Evolutionary conservation across 1,284 basidiomycete genomes (phyloP).

Genomic region (Macrocystidia cucumis): DNA sequence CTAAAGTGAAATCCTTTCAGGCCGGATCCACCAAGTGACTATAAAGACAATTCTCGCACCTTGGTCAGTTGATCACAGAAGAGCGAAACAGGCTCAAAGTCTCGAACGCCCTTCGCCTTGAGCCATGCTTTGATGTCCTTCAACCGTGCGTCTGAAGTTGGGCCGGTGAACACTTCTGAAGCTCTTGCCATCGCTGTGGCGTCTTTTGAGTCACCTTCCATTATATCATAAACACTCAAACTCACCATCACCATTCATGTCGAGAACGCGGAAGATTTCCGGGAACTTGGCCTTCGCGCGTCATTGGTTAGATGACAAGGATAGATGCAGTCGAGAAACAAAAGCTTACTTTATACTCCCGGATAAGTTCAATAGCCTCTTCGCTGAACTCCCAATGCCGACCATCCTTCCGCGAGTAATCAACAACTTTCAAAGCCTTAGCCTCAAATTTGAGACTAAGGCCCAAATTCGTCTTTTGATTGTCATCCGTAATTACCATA

Average conservation of each 20-base stretch:
- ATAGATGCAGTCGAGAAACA: not conserved
- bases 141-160: conserved; percentile 65
- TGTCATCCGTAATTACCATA: conserved; percentile 72
- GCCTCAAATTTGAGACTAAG: conserved; percentile 96
- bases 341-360: conserved; percentile 67
- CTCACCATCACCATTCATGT: conserved; percentile 63
- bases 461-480: conserved; percentile 86
- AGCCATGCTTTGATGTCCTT: conserved; percentile 85
- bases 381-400: conserved; percentile 93
- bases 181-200: conserved; percentile 67
- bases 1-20: conserved; percentile 26
- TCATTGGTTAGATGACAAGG: too few relatives aligned
- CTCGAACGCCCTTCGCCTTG: conserved; percentile 77
- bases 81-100: conserved; percentile 90
- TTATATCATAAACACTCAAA: conserved; percentile 3
- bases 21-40: not conserved
- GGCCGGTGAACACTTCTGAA: conserved; percentile 62
- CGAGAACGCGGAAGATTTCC: conserved; percentile 69
- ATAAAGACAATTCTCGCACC: too few relatives aligned
- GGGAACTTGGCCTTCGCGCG: conserved; percentile 72
- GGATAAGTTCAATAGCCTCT: conserved; percentile 75
- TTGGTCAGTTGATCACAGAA: conserved; percentile 90
- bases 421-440: conserved; percentile 93
- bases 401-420: conserved; percentile 84
- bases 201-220: conserved; percentile 8